These are phyloP conservation scores for Mediolabrus comicus DNA, from an alignment of 108 stramenopile species.

Conservation along the genomic window DNA sequence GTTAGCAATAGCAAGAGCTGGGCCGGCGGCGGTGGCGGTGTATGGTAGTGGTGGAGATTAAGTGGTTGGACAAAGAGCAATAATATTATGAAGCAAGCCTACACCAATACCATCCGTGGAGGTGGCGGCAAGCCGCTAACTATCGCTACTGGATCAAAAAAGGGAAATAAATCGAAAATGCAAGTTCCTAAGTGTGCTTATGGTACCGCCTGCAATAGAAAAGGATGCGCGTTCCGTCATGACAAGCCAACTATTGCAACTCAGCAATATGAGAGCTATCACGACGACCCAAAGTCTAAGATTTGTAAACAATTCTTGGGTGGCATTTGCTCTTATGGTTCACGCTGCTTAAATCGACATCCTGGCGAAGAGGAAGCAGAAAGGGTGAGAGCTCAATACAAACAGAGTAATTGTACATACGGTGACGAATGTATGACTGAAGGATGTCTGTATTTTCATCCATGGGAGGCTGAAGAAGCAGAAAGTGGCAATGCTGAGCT, in stretches of 20 bases:
- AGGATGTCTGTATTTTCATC: slow-evolving; percentile 78
- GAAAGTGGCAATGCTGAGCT: neutral
- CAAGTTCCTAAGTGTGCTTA: slow-evolving; percentile 62
- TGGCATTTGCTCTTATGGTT: slow-evolving; percentile 69
- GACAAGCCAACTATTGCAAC: slow-evolving; percentile 14
- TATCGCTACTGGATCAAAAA: slow-evolving; percentile 41
- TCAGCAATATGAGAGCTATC: slow-evolving; percentile 33
- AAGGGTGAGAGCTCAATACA: slow-evolving; percentile 63
- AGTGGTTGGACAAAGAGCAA: neutral
- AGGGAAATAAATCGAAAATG: slow-evolving; percentile 8
- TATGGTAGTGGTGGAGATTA: neutral
- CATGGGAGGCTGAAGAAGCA: slow-evolving; percentile 50
- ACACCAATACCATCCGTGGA: slow-evolving; percentile 49
- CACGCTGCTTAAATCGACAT: slow-evolving; percentile 77
- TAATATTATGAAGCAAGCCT: slow-evolving; percentile 45
- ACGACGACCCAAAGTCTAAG: slow-evolving; percentile 57
- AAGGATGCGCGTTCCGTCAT: slow-evolving; percentile 76
- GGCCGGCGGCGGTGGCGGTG: neutral
- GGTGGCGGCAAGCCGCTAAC: slow-evolving; percentile 45
- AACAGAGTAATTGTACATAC: slow-evolving; percentile 63
- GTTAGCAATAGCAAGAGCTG: no score
- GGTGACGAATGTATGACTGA: slow-evolving; percentile 78
- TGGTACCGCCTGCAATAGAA: slow-evolving; percentile 67
- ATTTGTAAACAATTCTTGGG: slow-evolving; percentile 75
- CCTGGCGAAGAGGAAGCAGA: slow-evolving; percentile 64